A percentile compares a stretch with the other conserved stretches of the same genome.
Evolutionary conservation across 2,329 filamentous ascomycete genomes (phyloP).

Genomic region (Didymella glomerata): DNA sequence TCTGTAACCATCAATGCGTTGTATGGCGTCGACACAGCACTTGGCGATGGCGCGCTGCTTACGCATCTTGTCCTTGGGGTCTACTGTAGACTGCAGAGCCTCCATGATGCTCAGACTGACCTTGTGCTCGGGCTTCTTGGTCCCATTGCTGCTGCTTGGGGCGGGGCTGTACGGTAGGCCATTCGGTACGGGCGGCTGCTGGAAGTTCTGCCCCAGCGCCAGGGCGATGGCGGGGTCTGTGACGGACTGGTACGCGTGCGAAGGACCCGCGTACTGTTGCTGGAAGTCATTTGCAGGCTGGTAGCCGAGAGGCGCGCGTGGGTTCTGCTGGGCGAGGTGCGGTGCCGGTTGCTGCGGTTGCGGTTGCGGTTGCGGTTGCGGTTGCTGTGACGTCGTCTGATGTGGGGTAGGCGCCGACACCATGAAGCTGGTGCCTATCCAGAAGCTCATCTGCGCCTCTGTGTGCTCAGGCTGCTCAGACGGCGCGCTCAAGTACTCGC

Average conservation of each 20-base stretch:
- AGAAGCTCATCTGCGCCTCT: slow-evolving; percentile 51
- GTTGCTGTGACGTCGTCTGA: slow-evolving; percentile 8
- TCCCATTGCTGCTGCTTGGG: background rate
- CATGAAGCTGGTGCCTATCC: slow-evolving; percentile 49
- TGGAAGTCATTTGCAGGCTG: slow-evolving; percentile 35
- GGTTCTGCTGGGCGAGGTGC: slow-evolving; percentile 24
- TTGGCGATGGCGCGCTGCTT: slow-evolving; percentile 59
- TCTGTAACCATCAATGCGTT: slow-evolving; percentile 57
- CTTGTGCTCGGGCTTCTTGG: slow-evolving; percentile 34
- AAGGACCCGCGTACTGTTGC: slow-evolving; percentile 3
- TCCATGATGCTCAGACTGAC: slow-evolving; percentile 48
- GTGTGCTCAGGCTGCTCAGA: slow-evolving; percentile 50
- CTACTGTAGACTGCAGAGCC: slow-evolving; percentile 45
- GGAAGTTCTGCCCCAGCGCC: slow-evolving; percentile 32
- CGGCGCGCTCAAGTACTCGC: slow-evolving; percentile 46
- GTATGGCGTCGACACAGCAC: slow-evolving; percentile 55
- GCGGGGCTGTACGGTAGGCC: background rate
- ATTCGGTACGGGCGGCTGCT: slow-evolving; percentile 4
- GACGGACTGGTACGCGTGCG: slow-evolving; percentile 34
- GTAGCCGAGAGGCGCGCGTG: slow-evolving; percentile 39
- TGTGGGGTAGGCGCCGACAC: slow-evolving; percentile 30
- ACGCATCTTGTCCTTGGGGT: slow-evolving; percentile 54
- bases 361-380: slow-evolving; percentile 1
- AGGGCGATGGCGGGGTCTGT: slow-evolving; percentile 40
- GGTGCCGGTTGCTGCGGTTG: background rate